A percentile compares a stretch with the other conserved stretches of the same genome.
Conservation (phyloP, 2,329 filamentous ascomycete species). For the Diaporthe australafricana region DNA sequence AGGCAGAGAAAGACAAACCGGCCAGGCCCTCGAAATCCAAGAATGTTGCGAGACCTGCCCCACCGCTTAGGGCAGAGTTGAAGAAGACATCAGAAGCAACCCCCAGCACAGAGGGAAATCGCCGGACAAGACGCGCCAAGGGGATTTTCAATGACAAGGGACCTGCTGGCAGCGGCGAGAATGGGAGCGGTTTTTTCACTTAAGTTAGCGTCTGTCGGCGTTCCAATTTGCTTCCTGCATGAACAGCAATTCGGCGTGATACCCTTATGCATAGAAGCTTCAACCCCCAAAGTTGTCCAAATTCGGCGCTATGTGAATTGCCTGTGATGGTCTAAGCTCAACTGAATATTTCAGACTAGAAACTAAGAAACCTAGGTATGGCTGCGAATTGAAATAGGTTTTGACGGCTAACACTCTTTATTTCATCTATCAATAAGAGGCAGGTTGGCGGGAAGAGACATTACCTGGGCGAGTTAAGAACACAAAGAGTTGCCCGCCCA, state of each 20-base stretch:
- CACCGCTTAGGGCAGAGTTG: conserved; percentile 15
- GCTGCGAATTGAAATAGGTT: too few relatives aligned
- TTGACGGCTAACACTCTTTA: too few relatives aligned
- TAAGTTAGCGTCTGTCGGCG: conserved; percentile 46
- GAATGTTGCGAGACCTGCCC: background rate
- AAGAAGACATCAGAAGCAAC: conserved; percentile 30
- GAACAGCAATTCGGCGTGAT: conserved; percentile 7
- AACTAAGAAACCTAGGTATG: too few relatives aligned
- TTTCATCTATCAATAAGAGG: too few relatives aligned
- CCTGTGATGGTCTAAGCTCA: too few relatives aligned
- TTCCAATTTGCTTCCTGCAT: background rate
- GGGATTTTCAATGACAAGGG: conserved; percentile 28
- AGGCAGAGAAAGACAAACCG: background rate
- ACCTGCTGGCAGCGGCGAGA: conserved; percentile 51
- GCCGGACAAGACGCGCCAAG: conserved; percentile 8
- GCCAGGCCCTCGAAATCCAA: background rate
- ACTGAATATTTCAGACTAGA: too few relatives aligned
- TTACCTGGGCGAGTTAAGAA: background rate
- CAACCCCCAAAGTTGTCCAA: too few relatives aligned
- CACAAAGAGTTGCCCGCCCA: too few relatives aligned
- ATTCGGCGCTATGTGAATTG: too few relatives aligned
- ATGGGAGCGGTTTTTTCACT: conserved; percentile 69
- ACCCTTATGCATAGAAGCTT: background rate
- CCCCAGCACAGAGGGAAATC: background rate
- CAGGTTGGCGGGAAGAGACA: too few relatives aligned